phyloP scores from a whole-genome alignment of 2,329 filamentous ascomycete species.

The Claviceps monticola region DNA sequence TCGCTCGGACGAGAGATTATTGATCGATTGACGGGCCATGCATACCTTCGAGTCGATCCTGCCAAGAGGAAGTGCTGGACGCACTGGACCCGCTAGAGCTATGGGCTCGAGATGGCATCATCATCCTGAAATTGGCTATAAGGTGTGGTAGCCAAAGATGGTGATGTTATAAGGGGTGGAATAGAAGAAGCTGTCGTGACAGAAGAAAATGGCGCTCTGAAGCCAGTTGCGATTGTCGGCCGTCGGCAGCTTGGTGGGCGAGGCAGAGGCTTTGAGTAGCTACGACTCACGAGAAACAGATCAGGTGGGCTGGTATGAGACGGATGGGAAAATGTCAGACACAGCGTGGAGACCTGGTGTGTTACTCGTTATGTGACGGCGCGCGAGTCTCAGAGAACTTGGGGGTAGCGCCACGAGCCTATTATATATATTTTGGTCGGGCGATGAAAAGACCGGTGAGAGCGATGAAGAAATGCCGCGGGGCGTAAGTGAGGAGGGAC shows the following conservation, averaged over 20 bases:
- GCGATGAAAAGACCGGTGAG: neutral
- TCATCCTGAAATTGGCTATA: slow-evolving; percentile 4
- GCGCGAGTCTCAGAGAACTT: slow-evolving; percentile 5
- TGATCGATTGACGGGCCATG: neutral
- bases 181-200: neutral
- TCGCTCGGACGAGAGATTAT: neutral
- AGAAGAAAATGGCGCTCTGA: neutral
- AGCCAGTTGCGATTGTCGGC: neutral
- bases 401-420: slow-evolving; percentile 2
- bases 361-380: slow-evolving; percentile 2
- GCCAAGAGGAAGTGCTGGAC: slow-evolving; percentile 28
- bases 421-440: slow-evolving; percentile 6
- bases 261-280: neutral
- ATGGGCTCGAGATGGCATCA: slow-evolving; percentile 14
- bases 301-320: slow-evolving; percentile 3
- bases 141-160: neutral
- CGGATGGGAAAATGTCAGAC: slow-evolving; percentile 5
- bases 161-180: neutral
- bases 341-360: slow-evolving; percentile 2
- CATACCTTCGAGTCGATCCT: slow-evolving; percentile 42
- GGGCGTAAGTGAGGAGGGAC: slow-evolving; percentile 4
- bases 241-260: neutral
- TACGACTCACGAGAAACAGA: neutral
- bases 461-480: slow-evolving; percentile 6
- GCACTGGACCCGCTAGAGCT: slow-evolving; percentile 10